Evolutionary conservation across 2,329 filamentous ascomycete species (phyloP).

Genomic region (Pezicula carpinea): DNA sequence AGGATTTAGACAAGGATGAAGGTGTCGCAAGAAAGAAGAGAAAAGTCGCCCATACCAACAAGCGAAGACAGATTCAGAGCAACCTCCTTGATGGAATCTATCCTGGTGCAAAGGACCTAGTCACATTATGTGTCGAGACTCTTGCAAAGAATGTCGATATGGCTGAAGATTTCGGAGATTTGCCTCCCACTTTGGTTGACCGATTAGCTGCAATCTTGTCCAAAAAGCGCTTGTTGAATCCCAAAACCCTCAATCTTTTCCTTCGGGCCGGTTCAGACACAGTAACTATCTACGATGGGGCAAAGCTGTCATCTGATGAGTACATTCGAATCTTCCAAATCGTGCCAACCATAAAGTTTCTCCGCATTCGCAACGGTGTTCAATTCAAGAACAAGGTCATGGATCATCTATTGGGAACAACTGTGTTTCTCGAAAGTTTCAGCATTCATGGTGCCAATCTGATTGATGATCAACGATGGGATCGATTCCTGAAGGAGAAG

Average conservation of each 20-base stretch:
- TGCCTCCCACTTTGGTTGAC: slow-evolving; percentile 51
- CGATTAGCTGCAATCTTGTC: slow-evolving; percentile 55
- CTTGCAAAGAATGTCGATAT: slow-evolving; percentile 58
- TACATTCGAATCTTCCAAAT: slow-evolving; percentile 76
- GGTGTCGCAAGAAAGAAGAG: slow-evolving; percentile 53
- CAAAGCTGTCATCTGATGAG: slow-evolving; percentile 68
- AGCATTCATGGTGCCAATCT: slow-evolving; percentile 84
- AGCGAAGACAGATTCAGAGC: slow-evolving; percentile 74
- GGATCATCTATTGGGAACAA: slow-evolving; percentile 72
- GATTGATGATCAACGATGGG: slow-evolving; percentile 72
- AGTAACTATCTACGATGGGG: slow-evolving; percentile 53
- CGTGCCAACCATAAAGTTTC: slow-evolving; percentile 61
- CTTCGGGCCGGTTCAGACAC: slow-evolving; percentile 45
- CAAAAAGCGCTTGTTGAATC: slow-evolving; percentile 52
- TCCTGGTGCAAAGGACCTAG: slow-evolving; percentile 62
- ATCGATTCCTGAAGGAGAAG: slow-evolving; percentile 59
- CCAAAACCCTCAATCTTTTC: slow-evolving; percentile 53
- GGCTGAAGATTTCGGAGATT: slow-evolving; percentile 57
- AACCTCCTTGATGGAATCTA: slow-evolving; percentile 74
- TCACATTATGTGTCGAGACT: slow-evolving; percentile 59
- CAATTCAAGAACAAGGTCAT: slow-evolving; percentile 86
- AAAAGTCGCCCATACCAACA: slow-evolving; percentile 45
- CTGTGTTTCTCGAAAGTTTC: slow-evolving; percentile 64
- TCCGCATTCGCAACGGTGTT: slow-evolving; percentile 80
- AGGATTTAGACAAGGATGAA: slow-evolving; percentile 63